Conservation (phyloP, 805 yeast genomes). For the Lachancea fermentati region DNA sequence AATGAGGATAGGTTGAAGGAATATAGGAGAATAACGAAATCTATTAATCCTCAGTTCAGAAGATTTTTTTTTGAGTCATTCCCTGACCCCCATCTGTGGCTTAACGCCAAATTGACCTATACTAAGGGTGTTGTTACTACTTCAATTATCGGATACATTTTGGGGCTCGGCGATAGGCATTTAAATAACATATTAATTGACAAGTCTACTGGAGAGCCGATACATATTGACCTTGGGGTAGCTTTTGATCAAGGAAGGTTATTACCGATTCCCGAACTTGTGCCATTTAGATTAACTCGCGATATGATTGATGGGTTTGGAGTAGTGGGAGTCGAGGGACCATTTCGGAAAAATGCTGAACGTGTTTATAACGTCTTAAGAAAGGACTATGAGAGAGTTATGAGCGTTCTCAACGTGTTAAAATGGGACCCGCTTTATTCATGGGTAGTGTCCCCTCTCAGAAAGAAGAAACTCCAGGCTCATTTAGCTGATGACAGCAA, state of each 20-base stretch:
- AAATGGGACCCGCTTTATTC: constrained; percentile 89
- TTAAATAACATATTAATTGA: constrained; percentile 87
- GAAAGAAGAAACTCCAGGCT: constrained; percentile 50
- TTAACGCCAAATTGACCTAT: constrained; percentile 54
- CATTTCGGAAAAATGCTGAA: constrained; percentile 68
- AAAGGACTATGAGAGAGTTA: constrained; percentile 58
- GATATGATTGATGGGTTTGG: constrained; percentile 95
- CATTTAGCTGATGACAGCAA: constrained; percentile 16
- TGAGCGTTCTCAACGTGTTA: constrained; percentile 78
- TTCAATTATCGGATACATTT: constrained; percentile 79
- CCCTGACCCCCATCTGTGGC: constrained; percentile 69
- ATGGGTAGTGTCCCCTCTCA: constrained; percentile 81
- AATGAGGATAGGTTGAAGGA: constrained; percentile 39
- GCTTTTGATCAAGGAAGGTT: constrained; percentile 92
- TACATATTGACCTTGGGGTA: constrained; percentile 93
- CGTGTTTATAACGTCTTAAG: constrained; percentile 64
- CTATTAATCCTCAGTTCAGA: constrained; percentile 62
- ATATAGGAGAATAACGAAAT: constrained; percentile 42
- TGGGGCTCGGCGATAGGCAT: constrained; percentile 95
- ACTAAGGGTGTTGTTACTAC: constrained; percentile 76
- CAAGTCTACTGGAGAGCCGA: constrained; percentile 76
- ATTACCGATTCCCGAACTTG: constrained; percentile 83
- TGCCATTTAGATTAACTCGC: constrained; percentile 87
- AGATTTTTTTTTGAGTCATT: constrained; percentile 66
- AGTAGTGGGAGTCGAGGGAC: constrained; percentile 73